A percentile compares a stretch with the other conserved stretches of the same genome.
phyloP scores from a whole-genome alignment of 2,329 filamentous ascomycete genomes.

The Penicillium occitanis region DNA sequence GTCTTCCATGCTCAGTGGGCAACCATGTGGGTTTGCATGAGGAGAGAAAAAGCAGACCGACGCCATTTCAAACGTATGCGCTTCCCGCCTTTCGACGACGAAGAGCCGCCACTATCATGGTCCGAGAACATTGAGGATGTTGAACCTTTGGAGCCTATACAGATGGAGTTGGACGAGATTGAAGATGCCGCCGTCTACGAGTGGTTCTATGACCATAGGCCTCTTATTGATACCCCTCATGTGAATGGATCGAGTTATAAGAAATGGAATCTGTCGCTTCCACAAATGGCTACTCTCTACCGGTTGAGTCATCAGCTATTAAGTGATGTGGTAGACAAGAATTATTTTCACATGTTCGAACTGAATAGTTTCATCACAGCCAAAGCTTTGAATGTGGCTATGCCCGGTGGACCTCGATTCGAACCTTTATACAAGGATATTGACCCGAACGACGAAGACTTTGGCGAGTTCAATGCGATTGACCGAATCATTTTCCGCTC shows the following conservation, averaged over 20 bases:
- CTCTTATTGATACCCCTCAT: constrained; percentile 84
- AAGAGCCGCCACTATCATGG: constrained; percentile 96
- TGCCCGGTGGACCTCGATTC: constrained; percentile 95
- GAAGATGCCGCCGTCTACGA: constrained; percentile 90
- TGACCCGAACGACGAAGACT: constrained; percentile 97
- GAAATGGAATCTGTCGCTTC: constrained; percentile 86
- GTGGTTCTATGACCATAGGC: constrained; percentile 96
- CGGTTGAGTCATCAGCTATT: constrained; percentile 86
- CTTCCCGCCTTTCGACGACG: constrained; percentile 97
- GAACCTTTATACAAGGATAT: constrained; percentile 98
- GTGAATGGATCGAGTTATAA: constrained; percentile 98
- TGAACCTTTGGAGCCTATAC: constrained; percentile 93
- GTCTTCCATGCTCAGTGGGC: constrained; percentile 99
- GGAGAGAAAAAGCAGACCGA: constrained; percentile 94
- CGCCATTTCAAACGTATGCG: constrained; percentile 98
- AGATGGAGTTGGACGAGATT: constrained; percentile 94
- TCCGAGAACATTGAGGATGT: constrained; percentile 99
- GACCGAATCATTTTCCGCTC: constrained; percentile 98
- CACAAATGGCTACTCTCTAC: constrained; percentile 94
- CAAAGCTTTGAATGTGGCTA: constrained; percentile 93
- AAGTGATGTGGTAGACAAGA: constrained; percentile 89
- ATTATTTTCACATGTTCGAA: constrained; percentile 98
- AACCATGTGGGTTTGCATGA: constrained; percentile 99
- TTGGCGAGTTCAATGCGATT: constrained; percentile 99
- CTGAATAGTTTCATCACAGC: constrained; percentile 92